Evolutionary conservation across 305 asterid genomes (phyloP).

Genomic region (Plantago lanceolata): DNA sequence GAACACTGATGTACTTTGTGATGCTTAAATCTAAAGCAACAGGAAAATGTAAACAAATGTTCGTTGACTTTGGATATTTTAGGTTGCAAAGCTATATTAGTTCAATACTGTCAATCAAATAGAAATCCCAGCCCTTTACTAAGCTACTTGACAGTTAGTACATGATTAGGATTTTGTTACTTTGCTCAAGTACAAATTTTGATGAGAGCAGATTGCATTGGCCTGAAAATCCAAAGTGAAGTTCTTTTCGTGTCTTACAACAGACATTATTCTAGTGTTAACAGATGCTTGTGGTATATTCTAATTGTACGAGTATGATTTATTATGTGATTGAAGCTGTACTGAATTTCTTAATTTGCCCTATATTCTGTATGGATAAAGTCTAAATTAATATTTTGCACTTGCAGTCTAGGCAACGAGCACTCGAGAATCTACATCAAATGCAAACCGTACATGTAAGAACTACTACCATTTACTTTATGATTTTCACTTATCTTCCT

Average conservation of each 20-base stretch:
- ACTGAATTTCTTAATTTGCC: conserved; percentile 3
- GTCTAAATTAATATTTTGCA: conserved; percentile 21
- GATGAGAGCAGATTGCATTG: conserved; percentile 15
- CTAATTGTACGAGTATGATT: conserved; percentile 5
- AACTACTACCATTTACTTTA: conserved; percentile 9
- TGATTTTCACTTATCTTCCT: conserved; percentile 12
- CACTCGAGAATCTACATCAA: conserved; percentile 78
- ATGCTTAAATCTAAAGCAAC: conserved; percentile 17
- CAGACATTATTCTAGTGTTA: conserved; percentile 16
- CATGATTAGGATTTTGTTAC: conserved; percentile 8
- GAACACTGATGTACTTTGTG: conserved; percentile 13
- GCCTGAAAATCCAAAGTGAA: conserved; percentile 22
- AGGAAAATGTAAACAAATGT: conserved; percentile 12
- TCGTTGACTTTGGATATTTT: background rate
- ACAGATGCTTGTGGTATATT: conserved; percentile 7
- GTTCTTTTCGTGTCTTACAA: conserved; percentile 13
- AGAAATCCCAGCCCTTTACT: background rate
- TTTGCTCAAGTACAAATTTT: conserved; percentile 14
- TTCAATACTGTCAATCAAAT: background rate
- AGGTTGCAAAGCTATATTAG: background rate
- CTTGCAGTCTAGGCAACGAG: conserved; percentile 95
- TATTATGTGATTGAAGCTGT: conserved; percentile 15
- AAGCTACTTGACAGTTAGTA: conserved; percentile 5
- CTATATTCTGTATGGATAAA: conserved; percentile 15
- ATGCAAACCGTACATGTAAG: conserved; percentile 92